These are phyloP conservation scores for Inga leiocalycina DNA, from an alignment of 306 rosid genomes.

Conservation along the genomic window DNA sequence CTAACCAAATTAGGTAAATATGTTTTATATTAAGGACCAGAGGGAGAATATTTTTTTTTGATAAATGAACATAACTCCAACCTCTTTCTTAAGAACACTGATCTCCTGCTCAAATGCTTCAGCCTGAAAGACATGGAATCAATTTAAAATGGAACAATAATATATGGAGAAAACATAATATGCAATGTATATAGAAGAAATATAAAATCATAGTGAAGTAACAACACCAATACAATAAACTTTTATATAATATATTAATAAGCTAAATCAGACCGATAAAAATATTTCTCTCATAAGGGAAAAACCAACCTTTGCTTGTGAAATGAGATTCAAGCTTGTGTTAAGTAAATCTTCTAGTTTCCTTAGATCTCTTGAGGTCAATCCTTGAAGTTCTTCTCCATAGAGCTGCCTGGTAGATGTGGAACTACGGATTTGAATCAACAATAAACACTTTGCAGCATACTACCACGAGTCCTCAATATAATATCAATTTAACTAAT, in stretches of 20 bases:
- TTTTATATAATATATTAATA: neutral
- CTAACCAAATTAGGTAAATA: too few relatives aligned
- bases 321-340: neutral
- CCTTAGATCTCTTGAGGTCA: slow-evolving; percentile 5
- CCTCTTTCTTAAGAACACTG: neutral
- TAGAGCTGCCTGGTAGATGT: neutral
- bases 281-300: neutral
- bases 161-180: too few relatives aligned
- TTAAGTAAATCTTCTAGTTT: neutral
- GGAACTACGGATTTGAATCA: neutral
- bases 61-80: neutral
- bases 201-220: neutral
- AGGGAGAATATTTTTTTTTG: neutral
- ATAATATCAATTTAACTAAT: too few relatives aligned
- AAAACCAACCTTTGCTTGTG: neutral
- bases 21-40: too few relatives aligned
- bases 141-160: neutral
- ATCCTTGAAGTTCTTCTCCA: slow-evolving; percentile 18
- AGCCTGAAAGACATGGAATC: neutral
- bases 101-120: neutral
- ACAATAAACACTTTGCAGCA: neutral
- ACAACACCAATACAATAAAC: too few relatives aligned
- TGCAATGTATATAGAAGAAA: neutral
- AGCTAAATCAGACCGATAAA: neutral
- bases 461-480: too few relatives aligned